Base-by-base conservation (phyloP, 495 filamentous ascomycete genomes). In the Penicillium flavigenum region DNA sequence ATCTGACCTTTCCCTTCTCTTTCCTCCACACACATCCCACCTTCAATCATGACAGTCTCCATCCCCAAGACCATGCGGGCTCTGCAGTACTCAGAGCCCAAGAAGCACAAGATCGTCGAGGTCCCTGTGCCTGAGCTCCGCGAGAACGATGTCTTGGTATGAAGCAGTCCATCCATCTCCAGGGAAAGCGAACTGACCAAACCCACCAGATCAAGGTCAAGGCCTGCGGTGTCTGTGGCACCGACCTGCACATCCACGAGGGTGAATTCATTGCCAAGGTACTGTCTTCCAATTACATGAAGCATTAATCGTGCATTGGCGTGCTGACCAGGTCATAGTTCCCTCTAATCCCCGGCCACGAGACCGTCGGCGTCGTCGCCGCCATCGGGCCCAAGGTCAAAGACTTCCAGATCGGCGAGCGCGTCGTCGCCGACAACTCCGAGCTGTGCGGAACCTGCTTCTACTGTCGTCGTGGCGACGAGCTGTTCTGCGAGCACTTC, bases 371-470 rank as follows among this genome's bases (percentile, higher is more conserved):
- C 51, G 68, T 78, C 5, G 78, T 86, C 41, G 83, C 78, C 14
- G 76, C 76, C 39, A 64, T 83, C n/a, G 82, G 82, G 24, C 66
- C 70, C 43, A 74, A 82, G 56, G 87, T 89, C 49, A 83, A 82
- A 60, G 81, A 74, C 50, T 88, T 90, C 72, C 55, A 77, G 34
- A 57, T 88, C 58, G 86, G 87, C 20, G 86, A 90, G 54, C 82
- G 85, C 60, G 86, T 88, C 12, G 82, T 82, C 22, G 79, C 73
- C 11, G 76, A 78, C 46, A 76, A 75, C 60, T 74, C 72, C 4
- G 87, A 89, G 71, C 81, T 88, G 27, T 90, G 87, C 75, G 80
- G 81, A 29, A 78, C 83, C 60, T 90, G 87, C 72, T 88, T 87
- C 78, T 88, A 89, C 75, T 90, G 86, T 70, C 83, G 86, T 53